phyloP scores from a whole-genome alignment of 176 grass and related monocot genomes.

The Oryza punctata region DNA sequence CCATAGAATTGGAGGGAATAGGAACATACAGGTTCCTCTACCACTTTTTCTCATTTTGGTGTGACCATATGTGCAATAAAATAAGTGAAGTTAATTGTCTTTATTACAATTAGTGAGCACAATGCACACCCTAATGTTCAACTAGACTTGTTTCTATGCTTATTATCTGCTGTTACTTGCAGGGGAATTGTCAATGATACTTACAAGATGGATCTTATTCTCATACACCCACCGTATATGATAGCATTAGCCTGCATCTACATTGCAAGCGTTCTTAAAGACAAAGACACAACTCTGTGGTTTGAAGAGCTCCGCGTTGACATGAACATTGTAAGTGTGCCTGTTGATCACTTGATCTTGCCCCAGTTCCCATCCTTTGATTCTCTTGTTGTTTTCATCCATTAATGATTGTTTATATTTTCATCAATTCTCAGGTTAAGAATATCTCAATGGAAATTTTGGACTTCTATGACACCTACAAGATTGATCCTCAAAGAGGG shows the following conservation, averaged over 20 bases:
- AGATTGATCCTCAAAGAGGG: slow-evolving; percentile 60
- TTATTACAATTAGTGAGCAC: neutral
- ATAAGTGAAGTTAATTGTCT: neutral
- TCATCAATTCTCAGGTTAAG: slow-evolving; percentile 56
- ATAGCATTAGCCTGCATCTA: slow-evolving; percentile 98
- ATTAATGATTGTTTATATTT: neutral
- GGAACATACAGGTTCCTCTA: neutral
- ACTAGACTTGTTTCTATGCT: slow-evolving; percentile 8
- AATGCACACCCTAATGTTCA: neutral
- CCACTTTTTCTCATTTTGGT: neutral
- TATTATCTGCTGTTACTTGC: slow-evolving; percentile 24
- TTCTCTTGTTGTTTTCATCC: slow-evolving; percentile 2
- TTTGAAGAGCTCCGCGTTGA: slow-evolving; percentile 91
- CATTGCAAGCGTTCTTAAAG: slow-evolving; percentile 79
- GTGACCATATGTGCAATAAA: neutral
- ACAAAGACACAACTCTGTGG: slow-evolving; percentile 84
- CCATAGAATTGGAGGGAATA: neutral
- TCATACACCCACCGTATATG: slow-evolving; percentile 91
- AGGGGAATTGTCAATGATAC: slow-evolving; percentile 98
- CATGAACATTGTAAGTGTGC: slow-evolving; percentile 74
- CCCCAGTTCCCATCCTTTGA: neutral
- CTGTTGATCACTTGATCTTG: neutral
- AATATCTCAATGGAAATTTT: slow-evolving; percentile 94
- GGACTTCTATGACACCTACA: slow-evolving; percentile 85
- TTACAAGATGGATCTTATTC: slow-evolving; percentile 97